Conservation (phyloP, 108 stramenopile genomes). For the Stephanodiscus minutulus region DNA sequence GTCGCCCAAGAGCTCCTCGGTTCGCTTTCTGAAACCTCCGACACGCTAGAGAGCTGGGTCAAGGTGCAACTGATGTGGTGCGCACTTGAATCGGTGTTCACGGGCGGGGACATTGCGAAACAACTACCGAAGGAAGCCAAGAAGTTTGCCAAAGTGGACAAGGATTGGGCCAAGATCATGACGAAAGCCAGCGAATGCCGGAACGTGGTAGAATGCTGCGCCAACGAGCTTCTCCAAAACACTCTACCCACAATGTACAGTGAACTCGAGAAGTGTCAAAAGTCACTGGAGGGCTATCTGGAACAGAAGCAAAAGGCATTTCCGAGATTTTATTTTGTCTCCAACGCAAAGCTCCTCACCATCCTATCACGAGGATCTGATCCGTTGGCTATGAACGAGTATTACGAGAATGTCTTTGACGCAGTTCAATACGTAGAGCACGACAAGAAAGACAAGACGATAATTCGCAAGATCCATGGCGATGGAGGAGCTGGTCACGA, state of each 20-base stretch:
- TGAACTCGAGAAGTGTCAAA: constrained; percentile 92
- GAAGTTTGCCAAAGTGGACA: constrained; percentile 92
- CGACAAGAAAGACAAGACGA: constrained; percentile 85
- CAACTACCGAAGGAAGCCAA: constrained; percentile 91
- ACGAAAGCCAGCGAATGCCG: constrained; percentile 74
- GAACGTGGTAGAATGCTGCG: constrained; percentile 80
- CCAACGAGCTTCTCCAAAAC: constrained; percentile 69
- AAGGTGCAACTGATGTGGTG: constrained; percentile 95
- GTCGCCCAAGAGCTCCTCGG: constrained; percentile 79
- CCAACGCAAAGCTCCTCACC: constrained; percentile 85
- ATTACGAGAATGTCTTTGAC: constrained; percentile 92
- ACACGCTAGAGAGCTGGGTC: constrained; percentile 89
- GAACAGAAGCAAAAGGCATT: constrained; percentile 93
- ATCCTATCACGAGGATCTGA: constrained; percentile 92
- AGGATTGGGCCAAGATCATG: constrained; percentile 91
- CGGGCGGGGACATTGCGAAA: constrained; percentile 92
- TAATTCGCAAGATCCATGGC: constrained; percentile 81
- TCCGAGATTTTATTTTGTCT: constrained; percentile 93
- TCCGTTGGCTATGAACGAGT: constrained; percentile 90
- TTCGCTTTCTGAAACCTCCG: constrained; percentile 81
- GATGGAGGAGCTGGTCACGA: constrained; percentile 77
- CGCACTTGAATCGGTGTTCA: constrained; percentile 90
- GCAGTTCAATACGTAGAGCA: constrained; percentile 88
- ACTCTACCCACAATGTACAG: constrained; percentile 83
- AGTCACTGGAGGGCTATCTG: constrained; percentile 90